These are phyloP conservation scores for Leishmania amazonensis DNA, from an alignment of 208 protist genomes.

Conservation along the genomic window DNA sequence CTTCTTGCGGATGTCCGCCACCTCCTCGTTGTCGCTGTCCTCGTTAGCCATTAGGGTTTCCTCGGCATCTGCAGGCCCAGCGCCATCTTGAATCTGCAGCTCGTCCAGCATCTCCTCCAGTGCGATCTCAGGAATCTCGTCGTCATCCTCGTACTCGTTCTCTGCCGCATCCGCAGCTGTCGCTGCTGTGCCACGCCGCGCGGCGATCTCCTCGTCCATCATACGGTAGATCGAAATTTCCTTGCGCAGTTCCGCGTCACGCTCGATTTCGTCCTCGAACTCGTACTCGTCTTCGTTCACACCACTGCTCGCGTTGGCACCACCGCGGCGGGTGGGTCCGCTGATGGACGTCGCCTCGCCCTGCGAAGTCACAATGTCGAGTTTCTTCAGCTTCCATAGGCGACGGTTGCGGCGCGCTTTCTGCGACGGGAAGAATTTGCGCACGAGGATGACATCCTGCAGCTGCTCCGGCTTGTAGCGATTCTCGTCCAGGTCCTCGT, in stretches of 20 bases:
- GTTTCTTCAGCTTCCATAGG: slow-evolving; percentile 81
- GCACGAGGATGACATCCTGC: slow-evolving; percentile 94
- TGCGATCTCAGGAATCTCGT: slow-evolving; percentile 64
- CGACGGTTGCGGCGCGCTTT: slow-evolving; percentile 64
- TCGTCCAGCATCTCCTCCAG: slow-evolving; percentile 89
- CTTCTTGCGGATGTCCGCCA: slow-evolving; percentile 35
- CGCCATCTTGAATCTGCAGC: slow-evolving; percentile 71
- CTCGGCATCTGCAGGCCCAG: slow-evolving; percentile 11
- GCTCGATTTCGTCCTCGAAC: slow-evolving; percentile 90
- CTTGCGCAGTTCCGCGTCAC: slow-evolving; percentile 76
- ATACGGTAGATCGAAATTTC: slow-evolving; percentile 87
- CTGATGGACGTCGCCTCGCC: slow-evolving; percentile 45
- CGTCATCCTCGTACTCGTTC: slow-evolving; percentile 52
- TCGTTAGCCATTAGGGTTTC: slow-evolving; percentile 18
- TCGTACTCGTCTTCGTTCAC: slow-evolving; percentile 62
- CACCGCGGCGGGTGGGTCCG: slow-evolving; percentile 16
- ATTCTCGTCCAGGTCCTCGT: slow-evolving; percentile 77
- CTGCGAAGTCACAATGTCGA: slow-evolving; percentile 66
- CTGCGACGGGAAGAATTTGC: slow-evolving; percentile 92
- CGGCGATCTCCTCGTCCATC: slow-evolving; percentile 51
- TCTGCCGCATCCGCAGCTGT: slow-evolving; percentile 13
- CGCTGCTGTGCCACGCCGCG: slow-evolving; percentile 19
- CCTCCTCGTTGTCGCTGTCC: slow-evolving; percentile 21
- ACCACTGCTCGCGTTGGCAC: slow-evolving; percentile 18
- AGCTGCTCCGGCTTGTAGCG: slow-evolving; percentile 80